Evolutionary conservation across 164 flowering plant species (phyloP), one percentile per base, ranked within the genome.

Genomic region (Liquidambar formosana): DNA sequence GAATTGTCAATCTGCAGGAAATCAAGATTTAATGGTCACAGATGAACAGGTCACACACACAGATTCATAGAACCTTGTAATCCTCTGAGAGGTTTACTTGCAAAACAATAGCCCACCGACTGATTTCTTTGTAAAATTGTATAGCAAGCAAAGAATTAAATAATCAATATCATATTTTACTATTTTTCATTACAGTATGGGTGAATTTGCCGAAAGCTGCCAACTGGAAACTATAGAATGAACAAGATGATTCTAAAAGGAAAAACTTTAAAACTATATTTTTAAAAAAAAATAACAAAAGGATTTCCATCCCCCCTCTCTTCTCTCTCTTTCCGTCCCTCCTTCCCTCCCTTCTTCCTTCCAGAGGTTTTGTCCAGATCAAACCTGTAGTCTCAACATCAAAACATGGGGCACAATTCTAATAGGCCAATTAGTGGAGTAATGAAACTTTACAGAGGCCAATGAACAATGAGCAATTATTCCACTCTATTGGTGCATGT

Each of bases 401-500:
- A 22, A 3, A 54, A 10, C 57, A 45, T 23, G 52, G 33, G 14
- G 26, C 16, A 19, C 49, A 1, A 12, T 15, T 49, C 53, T 19
- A 8, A 57, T 23, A 23, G 33, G 60, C 28, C 43, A 15, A 28
- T 21, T 16, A 25, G 38, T 64, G 26, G 26, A 12, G 28, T 9
- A 46, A 28, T 25, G 57, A 28, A 44, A 15, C 58, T 71, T 58
- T 58, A 65, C 66, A 61, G 12, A 15, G 38, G 23, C 47, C 65
- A 21, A 27, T 22, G 16, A 47, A 64, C 12, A 43, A 21, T 22
- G 48, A 61, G 49, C n/a, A 28, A 21, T 80, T 74, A 87, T 46
- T 80, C 81, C 49, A 89, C 92, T 78, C 86, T 81, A 65, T 80
- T 83, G 67, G 94, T 86, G 80, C 98, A 93, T 10, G 82, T 77